Evolutionary conservation across 2,329 filamentous ascomycete species (phyloP), one percentile per base, ranked within the genome.

Genomic region (Alternaria incomplexa): DNA sequence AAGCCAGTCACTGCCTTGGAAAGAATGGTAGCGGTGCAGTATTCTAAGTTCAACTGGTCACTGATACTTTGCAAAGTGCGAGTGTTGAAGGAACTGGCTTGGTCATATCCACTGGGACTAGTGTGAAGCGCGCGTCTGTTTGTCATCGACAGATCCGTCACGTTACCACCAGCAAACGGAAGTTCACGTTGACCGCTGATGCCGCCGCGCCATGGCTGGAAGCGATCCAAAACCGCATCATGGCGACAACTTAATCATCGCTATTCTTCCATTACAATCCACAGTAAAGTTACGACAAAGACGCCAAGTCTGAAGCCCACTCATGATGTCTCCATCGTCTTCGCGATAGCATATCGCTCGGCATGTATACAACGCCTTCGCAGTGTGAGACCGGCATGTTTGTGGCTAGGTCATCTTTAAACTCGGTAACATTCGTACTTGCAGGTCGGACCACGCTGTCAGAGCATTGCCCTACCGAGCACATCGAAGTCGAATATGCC

Each of bases 401-500:
- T 17, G 8, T 12, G 3, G 30, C n/a, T 23, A 9, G 6, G 2
- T 6, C 30, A 1, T 3, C 4, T 6, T 25, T 52, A 5, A 52
- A 36, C 3, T 61, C 46, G 3, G 25, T 68, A 28, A 58, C 54
- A 1, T 69, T 72, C 6, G 13, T 66, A 1, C 56, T 68, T 1
- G 26, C 62, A 3, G 70, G 68, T 1, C 51, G 63, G 5, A 60
- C 57, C 25, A 64, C 60, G 1, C 50, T 66, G 0, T 61, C 64
- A 1, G 63, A 65, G 17, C 57, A 67, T 9, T 12, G 64, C 1
- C 59, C 67, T 1, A 58, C 58, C 0, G 61, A 63, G 9, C 52
- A 17, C 3, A 47, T 72, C 17, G 40, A 60, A 2, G 44, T 72
- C 0, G 20, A 56, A 0, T 40, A 51, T 11, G n/a, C 44, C 0